Conservation (phyloP, 2,329 filamentous ascomycete genomes). For the Phaeomoniella chlamydospora region DNA sequence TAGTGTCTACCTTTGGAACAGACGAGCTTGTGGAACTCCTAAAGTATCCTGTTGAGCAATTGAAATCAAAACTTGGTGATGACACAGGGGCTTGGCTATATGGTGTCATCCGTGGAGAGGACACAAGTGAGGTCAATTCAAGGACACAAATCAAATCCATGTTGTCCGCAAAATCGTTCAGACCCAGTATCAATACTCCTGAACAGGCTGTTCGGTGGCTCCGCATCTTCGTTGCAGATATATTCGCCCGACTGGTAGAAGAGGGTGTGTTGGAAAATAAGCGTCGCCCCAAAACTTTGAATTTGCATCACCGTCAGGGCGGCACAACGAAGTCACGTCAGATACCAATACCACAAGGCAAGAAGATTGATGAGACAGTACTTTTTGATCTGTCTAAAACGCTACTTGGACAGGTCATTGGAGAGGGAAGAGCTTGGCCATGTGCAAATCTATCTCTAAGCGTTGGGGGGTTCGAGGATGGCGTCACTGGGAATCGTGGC, state of each 20-base stretch:
- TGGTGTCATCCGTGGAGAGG: conserved; percentile 70
- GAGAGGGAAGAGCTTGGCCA: conserved; percentile 72
- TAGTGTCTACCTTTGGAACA: conserved; percentile 66
- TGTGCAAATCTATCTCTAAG: conserved; percentile 81
- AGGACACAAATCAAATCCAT: conserved; percentile 93
- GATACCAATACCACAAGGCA: conserved; percentile 62
- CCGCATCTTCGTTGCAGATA: conserved; percentile 80
- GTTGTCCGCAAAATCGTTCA: conserved; percentile 91
- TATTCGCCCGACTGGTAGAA: conserved; percentile 76
- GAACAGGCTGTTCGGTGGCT: conserved; percentile 79
- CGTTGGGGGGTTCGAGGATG: conserved; percentile 86
- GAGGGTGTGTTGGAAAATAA: conserved; percentile 82
- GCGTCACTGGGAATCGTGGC: conserved; percentile 65
- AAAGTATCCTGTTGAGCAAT: conserved; percentile 54
- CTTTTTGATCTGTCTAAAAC: conserved; percentile 65
- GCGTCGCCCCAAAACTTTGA: conserved; percentile 72
- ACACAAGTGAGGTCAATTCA: conserved; percentile 76
- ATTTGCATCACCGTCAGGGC: conserved; percentile 65
- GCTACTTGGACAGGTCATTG: conserved; percentile 61
- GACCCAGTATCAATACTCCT: conserved; percentile 61
- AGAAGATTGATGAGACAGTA: conserved; percentile 53
- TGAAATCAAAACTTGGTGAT: conserved; percentile 66
- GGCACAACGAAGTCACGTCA: conserved; percentile 62
- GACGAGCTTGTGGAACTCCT: conserved; percentile 67
- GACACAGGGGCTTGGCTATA: conserved; percentile 80